These are phyloP conservation scores for Hippophae rhamnoides DNA, from an alignment of 306 rosid species.

Conservation along the genomic window DNA sequence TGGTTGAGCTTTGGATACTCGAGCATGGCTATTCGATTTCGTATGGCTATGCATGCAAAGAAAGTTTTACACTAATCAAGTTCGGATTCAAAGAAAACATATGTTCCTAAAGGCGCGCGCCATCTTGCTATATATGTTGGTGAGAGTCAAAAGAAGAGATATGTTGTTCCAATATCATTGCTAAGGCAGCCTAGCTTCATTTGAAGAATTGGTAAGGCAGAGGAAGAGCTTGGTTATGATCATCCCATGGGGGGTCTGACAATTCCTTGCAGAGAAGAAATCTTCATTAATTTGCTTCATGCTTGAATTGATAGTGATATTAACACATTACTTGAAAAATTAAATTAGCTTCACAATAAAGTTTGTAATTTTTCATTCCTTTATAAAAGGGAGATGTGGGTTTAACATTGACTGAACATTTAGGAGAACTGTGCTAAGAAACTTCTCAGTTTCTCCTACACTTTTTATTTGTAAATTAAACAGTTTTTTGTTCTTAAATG, in stretches of 20 bases:
- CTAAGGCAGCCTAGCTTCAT: slow-evolving; percentile 17
- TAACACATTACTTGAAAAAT: neutral
- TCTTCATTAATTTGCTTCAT: neutral
- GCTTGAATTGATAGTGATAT: neutral
- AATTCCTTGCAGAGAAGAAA: neutral
- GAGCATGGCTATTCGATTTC: slow-evolving; percentile 5
- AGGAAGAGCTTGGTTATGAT: neutral
- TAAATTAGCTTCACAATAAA: neutral
- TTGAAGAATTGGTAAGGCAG: slow-evolving; percentile 2
- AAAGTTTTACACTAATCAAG: slow-evolving; percentile 24
- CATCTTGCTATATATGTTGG: slow-evolving; percentile 35
- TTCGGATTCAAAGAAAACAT: neutral
- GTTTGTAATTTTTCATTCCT: neutral
- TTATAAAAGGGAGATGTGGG: neutral
- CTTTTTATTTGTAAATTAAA: too few relatives aligned
- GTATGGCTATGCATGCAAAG: slow-evolving; percentile 10
- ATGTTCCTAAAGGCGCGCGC: slow-evolving; percentile 32
- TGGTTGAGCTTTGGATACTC: too few relatives aligned
- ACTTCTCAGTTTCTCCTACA: too few relatives aligned
- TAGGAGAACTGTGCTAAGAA: too few relatives aligned
- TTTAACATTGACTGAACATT: too few relatives aligned
- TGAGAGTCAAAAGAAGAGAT: slow-evolving; percentile 28
- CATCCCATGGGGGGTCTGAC: slow-evolving; percentile 1
- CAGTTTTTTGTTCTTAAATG: too few relatives aligned
- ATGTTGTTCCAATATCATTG: slow-evolving; percentile 17